These are phyloP conservation scores for Leishmania braziliensis DNA, from an alignment of 208 protist genomes.

Conservation along the genomic window DNA sequence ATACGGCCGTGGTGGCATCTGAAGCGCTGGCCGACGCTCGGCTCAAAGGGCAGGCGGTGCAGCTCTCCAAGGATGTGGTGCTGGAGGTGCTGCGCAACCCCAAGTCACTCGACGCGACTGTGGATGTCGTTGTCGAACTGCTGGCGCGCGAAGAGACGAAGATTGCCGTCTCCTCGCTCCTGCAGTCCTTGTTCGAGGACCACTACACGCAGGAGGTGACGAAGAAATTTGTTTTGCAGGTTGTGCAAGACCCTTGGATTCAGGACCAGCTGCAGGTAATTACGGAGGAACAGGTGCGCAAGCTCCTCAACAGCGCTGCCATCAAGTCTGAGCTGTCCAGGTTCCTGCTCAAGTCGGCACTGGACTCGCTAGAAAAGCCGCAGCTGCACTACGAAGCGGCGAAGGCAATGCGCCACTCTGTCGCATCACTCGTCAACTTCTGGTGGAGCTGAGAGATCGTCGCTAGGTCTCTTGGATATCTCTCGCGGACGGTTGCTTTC, in stretches of 20 bases:
- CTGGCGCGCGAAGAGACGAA: slow-evolving; percentile 77
- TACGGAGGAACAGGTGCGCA: slow-evolving; percentile 72
- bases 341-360: slow-evolving; percentile 62
- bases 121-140: slow-evolving; percentile 61
- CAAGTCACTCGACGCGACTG: slow-evolving; percentile 68
- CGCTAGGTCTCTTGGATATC: background rate
- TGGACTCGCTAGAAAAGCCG: slow-evolving; percentile 54
- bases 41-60: slow-evolving; percentile 64
- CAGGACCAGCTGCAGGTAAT: slow-evolving; percentile 82
- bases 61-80: slow-evolving; percentile 86
- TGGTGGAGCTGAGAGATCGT: slow-evolving; percentile 33
- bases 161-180: slow-evolving; percentile 79
- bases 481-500: background rate
- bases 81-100: slow-evolving; percentile 70
- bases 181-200: slow-evolving; percentile 88
- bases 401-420: slow-evolving; percentile 55
- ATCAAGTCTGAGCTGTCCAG: slow-evolving; percentile 59
- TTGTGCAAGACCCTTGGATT: slow-evolving; percentile 85
- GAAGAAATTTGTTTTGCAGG: slow-evolving; percentile 89
- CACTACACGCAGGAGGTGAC: slow-evolving; percentile 92
- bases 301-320: slow-evolving; percentile 56
- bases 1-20: slow-evolving; percentile 86
- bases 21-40: slow-evolving; percentile 76
- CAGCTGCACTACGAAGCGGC: slow-evolving; percentile 66
- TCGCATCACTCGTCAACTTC: slow-evolving; percentile 49